Evolutionary conservation across 208 protist genomes (phyloP).

Genomic region (Acanthamoeba rhysodes): DNA sequence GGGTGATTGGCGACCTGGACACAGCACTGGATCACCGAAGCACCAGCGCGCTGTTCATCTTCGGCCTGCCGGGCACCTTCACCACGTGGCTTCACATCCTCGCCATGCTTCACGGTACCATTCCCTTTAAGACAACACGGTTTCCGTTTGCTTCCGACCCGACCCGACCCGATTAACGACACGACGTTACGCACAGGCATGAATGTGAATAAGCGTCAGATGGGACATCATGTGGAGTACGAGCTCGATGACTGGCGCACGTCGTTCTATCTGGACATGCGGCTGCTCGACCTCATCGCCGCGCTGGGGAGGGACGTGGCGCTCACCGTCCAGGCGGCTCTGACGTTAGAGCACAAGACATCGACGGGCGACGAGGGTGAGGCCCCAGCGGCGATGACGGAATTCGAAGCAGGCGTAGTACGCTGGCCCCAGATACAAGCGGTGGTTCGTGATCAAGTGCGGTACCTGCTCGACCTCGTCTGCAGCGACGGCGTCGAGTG

Average conservation of each 20-base stretch:
- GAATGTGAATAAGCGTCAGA: neutral
- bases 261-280: conserved; percentile 57
- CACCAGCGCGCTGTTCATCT: neutral
- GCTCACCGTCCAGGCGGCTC: neutral
- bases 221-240: conserved; percentile 11
- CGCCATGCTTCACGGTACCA: conserved; percentile 37
- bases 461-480: neutral
- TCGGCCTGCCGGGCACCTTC: neutral
- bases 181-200: too few relatives aligned
- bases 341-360: neutral
- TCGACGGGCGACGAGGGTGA: neutral
- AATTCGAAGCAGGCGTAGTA: neutral
- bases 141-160: too few relatives aligned
- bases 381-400: neutral
- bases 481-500: conserved; percentile 19
- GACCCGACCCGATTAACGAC: too few relatives aligned
- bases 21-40: neutral
- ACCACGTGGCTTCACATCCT: neutral
- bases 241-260: conserved; percentile 39
- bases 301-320: neutral
- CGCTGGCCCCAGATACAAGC: conserved; percentile 5
- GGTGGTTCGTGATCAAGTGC: neutral
- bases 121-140: neutral
- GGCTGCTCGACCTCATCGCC: neutral
- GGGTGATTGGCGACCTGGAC: conserved; percentile 6